Evolutionary conservation across 1,139 yeast species (phyloP), one percentile per base, ranked within the genome.

Genomic region (Petasospora fabianii): DNA sequence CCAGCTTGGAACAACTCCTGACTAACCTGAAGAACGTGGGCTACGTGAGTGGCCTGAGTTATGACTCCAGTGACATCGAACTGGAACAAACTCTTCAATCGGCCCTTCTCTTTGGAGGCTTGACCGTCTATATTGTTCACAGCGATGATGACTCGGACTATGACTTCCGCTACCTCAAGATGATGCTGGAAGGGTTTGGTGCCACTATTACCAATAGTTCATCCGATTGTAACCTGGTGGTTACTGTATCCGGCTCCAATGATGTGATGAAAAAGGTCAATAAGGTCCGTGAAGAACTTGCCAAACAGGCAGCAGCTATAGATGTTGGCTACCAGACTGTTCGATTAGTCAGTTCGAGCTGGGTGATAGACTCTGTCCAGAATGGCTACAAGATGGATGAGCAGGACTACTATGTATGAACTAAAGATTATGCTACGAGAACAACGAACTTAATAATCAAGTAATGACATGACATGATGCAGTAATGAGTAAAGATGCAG

Each of bases 371-470:
- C 6, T 66, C 76, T 29, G 67, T 79, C 12, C 51, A 55, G 11
- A 59, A 61, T 32, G 60, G 63, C 5, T 54, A 52, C 5, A 55
- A 75, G 27, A 77, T 70, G 4, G 80, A 77, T 44, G 73, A 20
- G 22, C 22, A 20, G 22, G 22, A 20, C 22, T 20, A 20, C 22
- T n/a, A n/a, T n/a, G n/a, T n/a, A n/a, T n/a, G n/a, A n/a, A n/a
- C n/a, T n/a, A n/a, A n/a, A n/a, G n/a, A n/a, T n/a, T n/a, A n/a
- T n/a, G n/a, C n/a, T n/a, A n/a, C n/a, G n/a, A n/a, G n/a, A n/a
- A n/a, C n/a, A n/a, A n/a, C n/a, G n/a, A n/a, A n/a, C n/a, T n/a
- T n/a, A n/a, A n/a, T n/a, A n/a, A n/a, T n/a, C n/a, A n/a, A n/a
- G n/a, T n/a, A n/a, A n/a, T n/a, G n/a, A n/a, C n/a, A n/a, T n/a